Percentiles rank a stretch among this genome's conserved stretches.
Conservation (phyloP, 2,329 filamentous ascomycete genomes). For the Ophiostoma novo-ulmi region DNA sequence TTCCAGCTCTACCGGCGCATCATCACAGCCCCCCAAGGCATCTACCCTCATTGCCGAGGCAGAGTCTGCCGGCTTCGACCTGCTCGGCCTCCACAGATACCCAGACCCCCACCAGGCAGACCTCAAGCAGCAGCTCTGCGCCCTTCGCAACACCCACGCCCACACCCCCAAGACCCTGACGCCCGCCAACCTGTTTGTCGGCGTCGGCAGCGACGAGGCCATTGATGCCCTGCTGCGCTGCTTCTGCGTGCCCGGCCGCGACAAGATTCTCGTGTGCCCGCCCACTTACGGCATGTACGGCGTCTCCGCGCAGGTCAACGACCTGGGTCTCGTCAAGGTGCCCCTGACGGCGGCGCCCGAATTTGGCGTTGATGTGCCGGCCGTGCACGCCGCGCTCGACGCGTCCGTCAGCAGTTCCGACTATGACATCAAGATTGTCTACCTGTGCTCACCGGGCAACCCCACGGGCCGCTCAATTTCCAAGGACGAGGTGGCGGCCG, state of each 20-base stretch:
- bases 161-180: slow-evolving; percentile 70
- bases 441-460: slow-evolving; percentile 93
- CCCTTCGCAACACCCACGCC: slow-evolving; percentile 76
- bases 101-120: slow-evolving; percentile 90
- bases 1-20: background rate
- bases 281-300: slow-evolving; percentile 99
- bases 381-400: slow-evolving; percentile 59
- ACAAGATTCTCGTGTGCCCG: slow-evolving; percentile 90
- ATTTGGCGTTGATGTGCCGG: slow-evolving; percentile 69
- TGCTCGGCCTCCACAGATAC: slow-evolving; percentile 84
- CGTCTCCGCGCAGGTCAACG: slow-evolving; percentile 91
- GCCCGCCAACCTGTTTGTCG: slow-evolving; percentile 85
- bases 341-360: slow-evolving; percentile 66
- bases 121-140: slow-evolving; percentile 81
- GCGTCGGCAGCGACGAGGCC: slow-evolving; percentile 92
- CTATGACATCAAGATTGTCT: slow-evolving; percentile 74
- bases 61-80: slow-evolving; percentile 55
- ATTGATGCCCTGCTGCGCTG: slow-evolving; percentile 90
- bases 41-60: slow-evolving; percentile 87
- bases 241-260: slow-evolving; percentile 81
- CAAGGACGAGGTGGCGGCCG: slow-evolving; percentile 65
- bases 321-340: slow-evolving; percentile 79
- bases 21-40: slow-evolving; percentile 65
- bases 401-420: slow-evolving; percentile 30
- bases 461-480: slow-evolving; percentile 76